Conservation (phyloP, 2,329 filamentous ascomycete genomes). For the Metarhizium anisopliae region DNA sequence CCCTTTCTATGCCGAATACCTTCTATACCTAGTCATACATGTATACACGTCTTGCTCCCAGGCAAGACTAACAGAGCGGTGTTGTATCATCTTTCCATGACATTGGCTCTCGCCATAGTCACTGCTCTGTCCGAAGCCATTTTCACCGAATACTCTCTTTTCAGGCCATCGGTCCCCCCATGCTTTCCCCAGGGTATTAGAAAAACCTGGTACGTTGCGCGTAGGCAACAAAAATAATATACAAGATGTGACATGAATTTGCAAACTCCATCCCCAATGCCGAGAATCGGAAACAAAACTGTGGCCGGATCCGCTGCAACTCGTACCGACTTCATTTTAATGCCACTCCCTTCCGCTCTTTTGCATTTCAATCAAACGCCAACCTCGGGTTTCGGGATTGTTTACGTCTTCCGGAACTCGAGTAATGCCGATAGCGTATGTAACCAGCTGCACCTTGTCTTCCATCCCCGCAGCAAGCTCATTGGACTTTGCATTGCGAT, state of each 20-base stretch:
- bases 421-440: constrained; percentile 94
- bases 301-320: not conserved
- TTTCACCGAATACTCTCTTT: constrained; percentile 6
- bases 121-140: not conserved
- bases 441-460: constrained; percentile 96
- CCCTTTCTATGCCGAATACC: constrained; percentile 13
- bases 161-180: not conserved
- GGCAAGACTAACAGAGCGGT: constrained; percentile 23
- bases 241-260: constrained; percentile 2
- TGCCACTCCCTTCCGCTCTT: constrained; percentile 90
- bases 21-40: constrained; percentile 18
- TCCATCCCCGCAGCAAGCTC: constrained; percentile 95
- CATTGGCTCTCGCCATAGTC: not conserved
- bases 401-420: constrained; percentile 89
- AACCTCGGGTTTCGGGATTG: constrained; percentile 93
- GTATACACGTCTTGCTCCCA: constrained; percentile 14
- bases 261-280: not conserved
- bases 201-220: constrained; percentile 11
- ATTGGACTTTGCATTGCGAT: constrained; percentile 81
- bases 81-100: constrained; percentile 15
- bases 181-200: constrained; percentile 11
- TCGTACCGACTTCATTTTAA: constrained; percentile 28
- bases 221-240: constrained; percentile 3
- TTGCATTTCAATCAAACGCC: constrained; percentile 96
- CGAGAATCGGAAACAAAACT: not conserved